Conservation (phyloP, 257 asterid species). For the Handroanthus guayacan region DNA sequence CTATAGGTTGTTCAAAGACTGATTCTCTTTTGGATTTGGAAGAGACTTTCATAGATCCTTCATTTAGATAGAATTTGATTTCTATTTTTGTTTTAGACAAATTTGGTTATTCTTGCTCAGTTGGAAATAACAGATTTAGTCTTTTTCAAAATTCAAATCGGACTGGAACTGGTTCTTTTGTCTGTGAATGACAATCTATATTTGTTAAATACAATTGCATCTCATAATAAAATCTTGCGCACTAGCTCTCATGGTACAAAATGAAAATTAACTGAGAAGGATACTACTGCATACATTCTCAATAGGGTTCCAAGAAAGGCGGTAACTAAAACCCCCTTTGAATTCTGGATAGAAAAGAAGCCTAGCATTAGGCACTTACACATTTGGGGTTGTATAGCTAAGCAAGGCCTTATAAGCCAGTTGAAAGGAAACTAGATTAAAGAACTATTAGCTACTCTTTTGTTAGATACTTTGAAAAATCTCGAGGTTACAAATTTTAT, state of each 20-base stretch:
- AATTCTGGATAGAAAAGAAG: not conserved
- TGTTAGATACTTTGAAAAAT: no score
- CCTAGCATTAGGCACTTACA: not conserved
- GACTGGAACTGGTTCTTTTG: not conserved
- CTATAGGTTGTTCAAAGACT: not conserved
- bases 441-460: no score
- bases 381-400: not conserved
- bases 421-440: no score
- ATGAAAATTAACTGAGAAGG: not conserved
- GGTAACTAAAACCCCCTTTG: not conserved
- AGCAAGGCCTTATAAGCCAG: not conserved
- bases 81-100: not conserved
- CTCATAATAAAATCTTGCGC: not conserved
- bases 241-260: not conserved
- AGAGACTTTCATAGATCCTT: not conserved
- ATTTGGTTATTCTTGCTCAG: not conserved
- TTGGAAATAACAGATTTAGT: not conserved
- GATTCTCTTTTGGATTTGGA: slow-evolving; percentile 6
- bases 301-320: not conserved
- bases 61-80: not conserved
- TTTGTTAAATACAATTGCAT: not conserved
- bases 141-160: not conserved
- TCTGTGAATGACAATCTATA: not conserved
- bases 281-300: not conserved
- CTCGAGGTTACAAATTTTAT: not conserved